These are phyloP conservation scores for Entophlyctis luteolus DNA, from an alignment of 192 early-diverging fungal genomes.

Conservation along the genomic window DNA sequence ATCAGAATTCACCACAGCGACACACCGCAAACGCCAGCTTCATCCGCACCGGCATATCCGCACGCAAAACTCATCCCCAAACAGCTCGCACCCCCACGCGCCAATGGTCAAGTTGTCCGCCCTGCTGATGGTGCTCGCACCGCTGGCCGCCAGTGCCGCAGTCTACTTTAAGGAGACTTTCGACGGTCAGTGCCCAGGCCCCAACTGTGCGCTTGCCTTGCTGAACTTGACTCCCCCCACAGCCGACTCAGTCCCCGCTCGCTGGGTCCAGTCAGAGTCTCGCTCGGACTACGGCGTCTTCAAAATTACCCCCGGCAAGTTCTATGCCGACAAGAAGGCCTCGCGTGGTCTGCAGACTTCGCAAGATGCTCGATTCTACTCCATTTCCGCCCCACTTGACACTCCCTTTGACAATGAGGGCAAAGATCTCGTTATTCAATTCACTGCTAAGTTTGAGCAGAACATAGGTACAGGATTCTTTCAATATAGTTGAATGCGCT, in stretches of 20 bases:
- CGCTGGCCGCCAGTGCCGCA: slow-evolving; percentile 44
- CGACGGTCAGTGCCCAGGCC: slow-evolving; percentile 45
- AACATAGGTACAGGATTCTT: slow-evolving; percentile 42
- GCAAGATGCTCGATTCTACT: slow-evolving; percentile 82
- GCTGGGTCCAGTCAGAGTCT: slow-evolving; percentile 67
- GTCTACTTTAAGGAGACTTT: slow-evolving; percentile 89
- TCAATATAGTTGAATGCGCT: not conserved
- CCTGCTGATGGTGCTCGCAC: not conserved
- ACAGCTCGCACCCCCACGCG: no score
- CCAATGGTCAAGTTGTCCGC: not conserved
- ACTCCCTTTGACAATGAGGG: slow-evolving; percentile 74
- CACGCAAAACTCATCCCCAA: no score
- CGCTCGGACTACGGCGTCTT: slow-evolving; percentile 72
- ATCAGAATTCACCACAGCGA: no score
- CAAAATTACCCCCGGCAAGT: slow-evolving; percentile 68
- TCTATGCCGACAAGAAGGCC: slow-evolving; percentile 65
- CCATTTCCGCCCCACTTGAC: slow-evolving; percentile 70
- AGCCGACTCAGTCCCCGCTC: slow-evolving; percentile 30
- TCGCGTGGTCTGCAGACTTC: slow-evolving; percentile 72
- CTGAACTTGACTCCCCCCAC: slow-evolving; percentile 6
- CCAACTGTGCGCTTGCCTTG: not conserved
- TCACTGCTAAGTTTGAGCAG: slow-evolving; percentile 87
- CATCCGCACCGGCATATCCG: no score
- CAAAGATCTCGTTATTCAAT: slow-evolving; percentile 84
- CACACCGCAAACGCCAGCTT: no score